phyloP scores from a whole-genome alignment of 2,329 filamentous ascomycete species.

The Botrytis medusae region DNA sequence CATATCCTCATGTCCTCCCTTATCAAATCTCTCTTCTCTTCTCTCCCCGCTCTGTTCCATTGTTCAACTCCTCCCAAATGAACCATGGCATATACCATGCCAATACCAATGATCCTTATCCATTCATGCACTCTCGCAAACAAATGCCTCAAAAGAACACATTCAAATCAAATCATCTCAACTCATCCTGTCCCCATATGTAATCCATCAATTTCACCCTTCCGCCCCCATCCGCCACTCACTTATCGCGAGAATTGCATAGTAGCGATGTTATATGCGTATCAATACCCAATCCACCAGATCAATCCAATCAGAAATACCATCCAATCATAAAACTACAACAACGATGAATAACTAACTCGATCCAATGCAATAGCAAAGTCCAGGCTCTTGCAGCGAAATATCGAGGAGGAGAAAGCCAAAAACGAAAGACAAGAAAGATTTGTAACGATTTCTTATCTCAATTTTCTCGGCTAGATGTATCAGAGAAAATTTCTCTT shows the following conservation, averaged over 20 bases:
- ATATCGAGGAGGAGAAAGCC: background rate
- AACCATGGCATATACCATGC: conserved; percentile 8
- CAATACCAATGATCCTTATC: background rate
- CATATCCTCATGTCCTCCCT: background rate
- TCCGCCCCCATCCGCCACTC: background rate
- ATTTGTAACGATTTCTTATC: background rate
- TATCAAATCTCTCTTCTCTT: background rate
- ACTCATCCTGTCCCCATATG: background rate
- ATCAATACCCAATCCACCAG: conserved; percentile 3
- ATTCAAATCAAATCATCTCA: background rate
- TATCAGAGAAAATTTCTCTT: background rate
- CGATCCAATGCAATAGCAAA: conserved; percentile 7
- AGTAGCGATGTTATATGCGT: background rate
- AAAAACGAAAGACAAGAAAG: background rate
- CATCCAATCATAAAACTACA: conserved; percentile 14
- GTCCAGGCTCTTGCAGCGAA: background rate
- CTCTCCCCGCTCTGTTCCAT: background rate
- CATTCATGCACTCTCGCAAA: conserved; percentile 10
- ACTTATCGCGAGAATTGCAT: conserved; percentile 1
- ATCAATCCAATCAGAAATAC: background rate
- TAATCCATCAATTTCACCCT: conserved; percentile 15
- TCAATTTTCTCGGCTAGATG: background rate
- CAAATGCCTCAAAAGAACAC: conserved; percentile 9
- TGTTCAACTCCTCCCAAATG: background rate
- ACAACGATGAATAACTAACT: conserved; percentile 14